Evolutionary conservation across 2,329 filamentous ascomycete genomes (phyloP).

Genomic region (Paraconiothyrium sp.): DNA sequence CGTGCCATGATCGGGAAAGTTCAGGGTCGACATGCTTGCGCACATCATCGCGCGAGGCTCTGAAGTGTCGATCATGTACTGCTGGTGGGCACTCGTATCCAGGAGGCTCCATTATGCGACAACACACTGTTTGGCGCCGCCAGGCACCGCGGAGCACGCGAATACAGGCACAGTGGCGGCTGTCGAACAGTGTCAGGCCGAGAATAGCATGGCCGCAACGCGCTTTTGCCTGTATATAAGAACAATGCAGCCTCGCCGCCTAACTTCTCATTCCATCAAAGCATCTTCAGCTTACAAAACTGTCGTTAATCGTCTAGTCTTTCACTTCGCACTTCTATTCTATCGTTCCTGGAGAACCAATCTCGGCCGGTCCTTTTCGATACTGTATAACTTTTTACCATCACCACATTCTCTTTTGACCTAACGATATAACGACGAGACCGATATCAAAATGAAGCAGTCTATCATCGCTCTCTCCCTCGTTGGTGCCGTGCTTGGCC

Average conservation of each 20-base stretch:
- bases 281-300: slow-evolving; percentile 29
- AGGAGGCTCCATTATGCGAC: slow-evolving; percentile 41
- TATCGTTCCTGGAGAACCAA: slow-evolving; percentile 51
- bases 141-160: not conserved
- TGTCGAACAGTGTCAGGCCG: slow-evolving; percentile 28
- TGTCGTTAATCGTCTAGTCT: slow-evolving; percentile 39
- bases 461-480: slow-evolving; percentile 42
- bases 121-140: slow-evolving; percentile 18
- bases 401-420: slow-evolving; percentile 14
- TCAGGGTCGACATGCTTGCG: not conserved
- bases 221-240: slow-evolving; percentile 40
- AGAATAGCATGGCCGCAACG: slow-evolving; percentile 20
- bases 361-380: slow-evolving; percentile 46
- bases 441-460: slow-evolving; percentile 44
- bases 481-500: slow-evolving; percentile 40
- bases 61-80: slow-evolving; percentile 23
- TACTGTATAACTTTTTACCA: slow-evolving; percentile 24
- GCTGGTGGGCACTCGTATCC: slow-evolving; percentile 20
- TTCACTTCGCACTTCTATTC: slow-evolving; percentile 40
- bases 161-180: slow-evolving; percentile 9
- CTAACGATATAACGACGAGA: slow-evolving; percentile 17
- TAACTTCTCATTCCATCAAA: slow-evolving; percentile 24
- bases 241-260: slow-evolving; percentile 29
- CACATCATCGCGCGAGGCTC: slow-evolving; percentile 10
- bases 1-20: slow-evolving; percentile 19